These are phyloP conservation scores for Boletus eberwhitei DNA, from an alignment of 768 basidiomycete species.

Conservation along the genomic window DNA sequence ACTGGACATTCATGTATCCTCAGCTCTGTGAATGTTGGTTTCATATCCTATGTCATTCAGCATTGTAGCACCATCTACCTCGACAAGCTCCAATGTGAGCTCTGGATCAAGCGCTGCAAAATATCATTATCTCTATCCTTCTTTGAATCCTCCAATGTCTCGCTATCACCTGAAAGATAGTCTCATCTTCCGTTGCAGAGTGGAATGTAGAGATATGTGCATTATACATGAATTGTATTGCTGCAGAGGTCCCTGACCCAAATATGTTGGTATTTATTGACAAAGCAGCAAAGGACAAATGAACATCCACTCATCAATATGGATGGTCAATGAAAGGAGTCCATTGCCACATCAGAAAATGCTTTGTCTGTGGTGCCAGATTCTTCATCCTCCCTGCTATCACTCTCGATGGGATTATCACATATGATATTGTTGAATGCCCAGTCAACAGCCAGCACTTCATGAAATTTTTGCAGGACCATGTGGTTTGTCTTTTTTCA, in stretches of 20 bases:
- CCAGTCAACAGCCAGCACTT: background rate
- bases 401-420: conserved; percentile 18
- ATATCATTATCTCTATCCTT: background rate
- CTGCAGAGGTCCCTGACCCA: conserved; percentile 6
- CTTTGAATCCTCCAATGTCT: background rate
- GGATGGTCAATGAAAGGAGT: background rate
- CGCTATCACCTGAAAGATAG: conserved; percentile 9
- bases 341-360: background rate
- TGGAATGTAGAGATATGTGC: conserved; percentile 1
- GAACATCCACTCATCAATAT: background rate
- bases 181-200: conserved; percentile 14
- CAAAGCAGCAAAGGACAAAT: conserved; percentile 1
- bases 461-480: no score
- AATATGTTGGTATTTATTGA: no score
- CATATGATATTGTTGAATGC: conserved; percentile 16
- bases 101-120: background rate
- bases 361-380: conserved; percentile 5
- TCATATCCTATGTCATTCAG: background rate
- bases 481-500: no score
- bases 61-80: no score
- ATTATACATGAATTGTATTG: conserved; percentile 9
- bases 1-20: background rate
- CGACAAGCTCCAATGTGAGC: conserved; percentile 6
- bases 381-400: conserved; percentile 15
- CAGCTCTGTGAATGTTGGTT: background rate